Conservation (phyloP, 2,329 filamentous ascomycete genomes). For the Aspergillus brasiliensis region DNA sequence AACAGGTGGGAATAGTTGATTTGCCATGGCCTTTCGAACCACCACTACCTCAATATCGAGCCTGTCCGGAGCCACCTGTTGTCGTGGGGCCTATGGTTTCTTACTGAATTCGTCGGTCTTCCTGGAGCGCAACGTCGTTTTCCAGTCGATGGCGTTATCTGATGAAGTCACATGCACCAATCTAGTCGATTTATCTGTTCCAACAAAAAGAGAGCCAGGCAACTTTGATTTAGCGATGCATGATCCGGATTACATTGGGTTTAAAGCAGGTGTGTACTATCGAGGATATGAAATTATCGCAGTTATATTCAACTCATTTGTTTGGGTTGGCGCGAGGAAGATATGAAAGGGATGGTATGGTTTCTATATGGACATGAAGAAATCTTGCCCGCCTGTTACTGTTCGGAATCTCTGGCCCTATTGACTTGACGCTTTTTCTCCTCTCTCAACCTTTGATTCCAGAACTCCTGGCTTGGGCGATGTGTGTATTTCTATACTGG, state of each 20-base stretch:
- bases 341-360: constrained; percentile 11
- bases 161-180: neutral
- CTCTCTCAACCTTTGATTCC: constrained; percentile 28
- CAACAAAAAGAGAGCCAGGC: neutral
- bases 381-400: constrained; percentile 16
- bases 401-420: constrained; percentile 19
- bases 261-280: constrained; percentile 5
- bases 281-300: neutral
- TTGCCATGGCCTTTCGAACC: constrained; percentile 11
- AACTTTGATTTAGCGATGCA: neutral
- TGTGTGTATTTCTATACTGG: constrained; percentile 41
- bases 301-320: neutral
- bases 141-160: neutral
- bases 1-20: constrained; percentile 19
- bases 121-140: constrained; percentile 11
- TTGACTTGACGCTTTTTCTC: constrained; percentile 16
- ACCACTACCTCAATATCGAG: constrained; percentile 1
- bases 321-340: constrained; percentile 16
- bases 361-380: constrained; percentile 10
- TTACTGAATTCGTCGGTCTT: constrained; percentile 9
- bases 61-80: constrained; percentile 13
- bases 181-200: neutral
- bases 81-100: constrained; percentile 5
- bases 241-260: constrained; percentile 1
- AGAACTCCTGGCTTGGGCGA: constrained; percentile 28